Base-by-base conservation (phyloP, 2,329 filamentous ascomycete genomes). In the Cercospora sojina region DNA sequence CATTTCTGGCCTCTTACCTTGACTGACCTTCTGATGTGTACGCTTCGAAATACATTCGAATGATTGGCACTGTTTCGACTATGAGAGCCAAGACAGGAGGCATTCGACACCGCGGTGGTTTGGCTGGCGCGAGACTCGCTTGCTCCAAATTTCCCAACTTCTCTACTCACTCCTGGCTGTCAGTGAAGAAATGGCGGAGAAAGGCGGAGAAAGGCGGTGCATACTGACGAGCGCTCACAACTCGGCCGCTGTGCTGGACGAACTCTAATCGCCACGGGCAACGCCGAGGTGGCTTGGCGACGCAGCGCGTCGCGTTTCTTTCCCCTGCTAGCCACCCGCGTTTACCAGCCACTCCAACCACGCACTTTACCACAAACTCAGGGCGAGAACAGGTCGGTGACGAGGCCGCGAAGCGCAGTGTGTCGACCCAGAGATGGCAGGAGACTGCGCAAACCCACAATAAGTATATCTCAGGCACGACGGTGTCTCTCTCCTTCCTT, bases 381-480 rank as follows among this genome's bases (percentile, higher is more conserved):
- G 13, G 25, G 51, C 51, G 31, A 35, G 23, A 13, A 57, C 31
- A 16, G 20, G 29, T 18, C 20, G 56, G 27, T 59, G 35, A 59
- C 35, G 56, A 59, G 35, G 35, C 35, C 31, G 49, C 51, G 43
- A 13, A 63, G 29, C 25, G 51, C 51, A 56, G 51, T 32, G 16
- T 8, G 51, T 56, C 25, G 53, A 65, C 43, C 51, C 10, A 49
- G 27, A 53, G 41, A 64, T 51, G 62, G 62, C 62, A 43, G 62
- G 62, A 41, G 53, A 47, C 53, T 49, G 38, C n/a, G 13, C 64
- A 57, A 64, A 20, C 55, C 35, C 47, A 64, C 27, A 64, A 59
- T 66, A 64, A 64, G 60, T 66, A 64, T 64, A 66, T 35, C 3
- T n/a, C 56, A 38, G 27, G 31, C 56, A 32, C 31, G 18, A 35